Base-by-base conservation (phyloP, 768 basidiomycete genomes). In the Agrocybe pediades region DNA sequence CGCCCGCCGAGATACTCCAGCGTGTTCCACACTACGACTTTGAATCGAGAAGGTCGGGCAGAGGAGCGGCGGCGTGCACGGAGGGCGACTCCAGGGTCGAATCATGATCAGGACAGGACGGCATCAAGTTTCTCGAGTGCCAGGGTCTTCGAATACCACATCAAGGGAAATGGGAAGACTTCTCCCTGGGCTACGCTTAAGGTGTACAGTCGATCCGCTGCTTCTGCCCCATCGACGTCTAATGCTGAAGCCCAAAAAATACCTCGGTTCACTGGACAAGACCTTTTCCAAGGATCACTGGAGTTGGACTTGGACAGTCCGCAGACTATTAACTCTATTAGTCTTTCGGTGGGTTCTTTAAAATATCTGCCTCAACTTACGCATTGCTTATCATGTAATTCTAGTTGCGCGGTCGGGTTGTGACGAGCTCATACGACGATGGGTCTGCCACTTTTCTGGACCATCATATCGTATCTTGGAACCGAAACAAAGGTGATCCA, bases 401-500 rank as follows among this genome's bases (percentile, higher is more conserved):
- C 7, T 39, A 72, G 71, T 48, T 73, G 6, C 64, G 65, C 42
- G 72, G 72, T 24, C 65, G 62, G 11, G 58, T 71, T 26, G 61
- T 69, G 19, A 68, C 68, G 2, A 66, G 61, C 25, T 61, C 62
- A 13, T 68, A 59, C 19, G 62, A 65, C 20, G 65, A 63, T 29
- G 68, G 67, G 17, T 62, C 64, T 19, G 58, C 58, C 26, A 66
- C 65, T 11, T 71, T 74, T 54, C 58, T 72, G 13, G 61, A 70
- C 19, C 60, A 69, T 15, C 54, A 65, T 4, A 42, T 65, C 27
- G 62, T 60, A 7, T 51, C 68, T 17, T 76, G 73, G 69, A 65
- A 67, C 16, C 72, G 72, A 41, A 58, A 63, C 13, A 47, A 63
- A 24, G 69, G 69, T 3, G 66, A 72, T 33, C 71, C 72, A 25